A percentile compares a stretch with the other conserved stretches of the same genome.
Conservation (phyloP, 2,329 filamentous ascomycete species). For the Coleophoma cylindrospora region DNA sequence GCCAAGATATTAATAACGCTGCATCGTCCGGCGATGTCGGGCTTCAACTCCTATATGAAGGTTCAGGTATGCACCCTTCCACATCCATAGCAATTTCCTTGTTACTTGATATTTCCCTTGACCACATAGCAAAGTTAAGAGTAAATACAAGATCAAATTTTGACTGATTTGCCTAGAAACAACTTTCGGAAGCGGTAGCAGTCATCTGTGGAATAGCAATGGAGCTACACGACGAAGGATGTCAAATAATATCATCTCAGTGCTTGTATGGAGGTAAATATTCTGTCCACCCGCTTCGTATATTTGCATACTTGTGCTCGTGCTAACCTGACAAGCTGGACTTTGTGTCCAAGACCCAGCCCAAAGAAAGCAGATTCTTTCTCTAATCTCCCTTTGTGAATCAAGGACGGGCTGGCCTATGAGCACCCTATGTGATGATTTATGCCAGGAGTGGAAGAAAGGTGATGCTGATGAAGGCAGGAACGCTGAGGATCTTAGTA, state of each 20-base stretch:
- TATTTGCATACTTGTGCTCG: not conserved
- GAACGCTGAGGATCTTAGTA: not conserved
- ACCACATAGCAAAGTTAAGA: not conserved
- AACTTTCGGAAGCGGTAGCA: no score
- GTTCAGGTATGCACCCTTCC: not conserved
- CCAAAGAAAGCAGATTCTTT: conserved; percentile 31
- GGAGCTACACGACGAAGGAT: no score
- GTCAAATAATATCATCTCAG: no score
- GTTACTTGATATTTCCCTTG: not conserved
- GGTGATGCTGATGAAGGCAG: not conserved
- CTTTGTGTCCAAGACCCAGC: conserved; percentile 26
- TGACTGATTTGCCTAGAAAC: no score
- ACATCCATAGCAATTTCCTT: not conserved
- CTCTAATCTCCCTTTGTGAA: conserved; percentile 31
- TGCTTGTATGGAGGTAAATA: conserved; percentile 7
- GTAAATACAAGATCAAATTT: not conserved
- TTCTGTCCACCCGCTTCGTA: conserved; percentile 16
- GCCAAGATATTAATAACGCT: not conserved
- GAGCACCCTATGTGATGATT: conserved; percentile 20
- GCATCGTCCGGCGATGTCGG: not conserved
- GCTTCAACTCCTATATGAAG: not conserved
- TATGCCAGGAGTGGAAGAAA: conserved; percentile 23
- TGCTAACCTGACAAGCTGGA: conserved; percentile 25
- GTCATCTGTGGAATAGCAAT: no score
- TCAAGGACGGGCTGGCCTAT: conserved; percentile 36